These are phyloP conservation scores for Tolypocladium nubicola DNA, from an alignment of 2,329 filamentous ascomycete genomes.

Conservation along the genomic window DNA sequence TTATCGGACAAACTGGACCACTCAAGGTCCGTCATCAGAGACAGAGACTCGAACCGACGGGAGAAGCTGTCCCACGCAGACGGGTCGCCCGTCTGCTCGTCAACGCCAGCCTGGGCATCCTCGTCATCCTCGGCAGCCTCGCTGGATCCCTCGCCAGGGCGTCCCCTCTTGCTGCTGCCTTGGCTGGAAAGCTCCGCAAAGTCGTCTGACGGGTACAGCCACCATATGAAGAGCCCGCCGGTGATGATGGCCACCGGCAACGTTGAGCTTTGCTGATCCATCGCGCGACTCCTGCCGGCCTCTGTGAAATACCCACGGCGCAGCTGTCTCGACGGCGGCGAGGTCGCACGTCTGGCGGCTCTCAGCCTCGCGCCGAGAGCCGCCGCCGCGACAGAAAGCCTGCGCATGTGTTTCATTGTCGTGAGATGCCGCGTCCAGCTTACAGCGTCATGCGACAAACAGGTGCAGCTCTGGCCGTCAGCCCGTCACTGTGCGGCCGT, in stretches of 20 bases:
- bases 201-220: slow-evolving; percentile 32
- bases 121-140: slow-evolving; percentile 6
- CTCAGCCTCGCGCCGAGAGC: neutral
- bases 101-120: slow-evolving; percentile 7
- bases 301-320: neutral
- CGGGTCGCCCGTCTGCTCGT: slow-evolving; percentile 14
- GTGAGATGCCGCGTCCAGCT: neutral
- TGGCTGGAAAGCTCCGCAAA: slow-evolving; percentile 23
- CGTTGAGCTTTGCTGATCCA: neutral
- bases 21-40: slow-evolving; percentile 41
- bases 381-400: neutral
- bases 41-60: slow-evolving; percentile 40
- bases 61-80: slow-evolving; percentile 39
- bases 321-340: neutral
- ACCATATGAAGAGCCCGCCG: slow-evolving; percentile 29
- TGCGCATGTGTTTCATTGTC: neutral
- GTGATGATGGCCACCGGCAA: slow-evolving; percentile 18
- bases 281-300: neutral
- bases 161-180: slow-evolving; percentile 5
- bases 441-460: neutral
- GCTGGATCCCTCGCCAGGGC: neutral
- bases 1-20: slow-evolving; percentile 44
- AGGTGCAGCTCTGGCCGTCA: neutral
- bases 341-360: neutral
- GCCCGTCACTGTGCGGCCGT: neutral